Conservation (phyloP, 73 alveolate species). For the Blepharisma japonicum region DNA sequence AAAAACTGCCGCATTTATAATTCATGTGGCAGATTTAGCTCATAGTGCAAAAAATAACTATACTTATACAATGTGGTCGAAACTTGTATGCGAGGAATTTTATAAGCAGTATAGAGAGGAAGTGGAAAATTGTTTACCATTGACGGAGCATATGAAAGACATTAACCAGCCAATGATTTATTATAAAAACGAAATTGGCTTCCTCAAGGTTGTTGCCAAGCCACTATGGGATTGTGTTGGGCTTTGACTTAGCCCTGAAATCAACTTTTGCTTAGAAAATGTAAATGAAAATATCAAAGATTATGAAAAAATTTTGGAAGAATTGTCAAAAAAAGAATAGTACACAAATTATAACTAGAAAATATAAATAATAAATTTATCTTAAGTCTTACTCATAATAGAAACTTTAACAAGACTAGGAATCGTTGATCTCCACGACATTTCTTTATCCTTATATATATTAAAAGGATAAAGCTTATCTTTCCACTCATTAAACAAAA, state of each 20-base stretch:
- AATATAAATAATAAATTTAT: no score
- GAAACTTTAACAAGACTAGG: background rate
- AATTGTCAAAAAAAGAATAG: background rate
- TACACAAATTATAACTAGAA: no score
- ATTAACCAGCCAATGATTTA: background rate
- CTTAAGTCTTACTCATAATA: no score
- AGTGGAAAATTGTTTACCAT: background rate
- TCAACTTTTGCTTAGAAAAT: background rate
- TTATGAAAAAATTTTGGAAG: background rate
- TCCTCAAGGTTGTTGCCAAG: background rate
- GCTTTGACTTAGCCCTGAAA: background rate
- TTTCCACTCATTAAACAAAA: conserved; percentile 4
- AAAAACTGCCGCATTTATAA: background rate
- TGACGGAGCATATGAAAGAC: conserved; percentile 1
- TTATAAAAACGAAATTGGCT: background rate
- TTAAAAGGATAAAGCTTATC: background rate
- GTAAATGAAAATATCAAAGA: background rate
- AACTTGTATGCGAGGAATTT: background rate
- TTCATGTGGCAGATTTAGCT: conserved; percentile 3
- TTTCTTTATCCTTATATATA: background rate
- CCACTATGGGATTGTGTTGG: conserved; percentile 1
- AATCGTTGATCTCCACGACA: conserved; percentile 1
- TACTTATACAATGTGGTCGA: background rate
- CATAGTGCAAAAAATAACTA: background rate
- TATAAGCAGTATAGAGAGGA: background rate